Evolutionary conservation across 2,329 filamentous ascomycete species (phyloP).

Genomic region (Phyllosticta citrichinensis): DNA sequence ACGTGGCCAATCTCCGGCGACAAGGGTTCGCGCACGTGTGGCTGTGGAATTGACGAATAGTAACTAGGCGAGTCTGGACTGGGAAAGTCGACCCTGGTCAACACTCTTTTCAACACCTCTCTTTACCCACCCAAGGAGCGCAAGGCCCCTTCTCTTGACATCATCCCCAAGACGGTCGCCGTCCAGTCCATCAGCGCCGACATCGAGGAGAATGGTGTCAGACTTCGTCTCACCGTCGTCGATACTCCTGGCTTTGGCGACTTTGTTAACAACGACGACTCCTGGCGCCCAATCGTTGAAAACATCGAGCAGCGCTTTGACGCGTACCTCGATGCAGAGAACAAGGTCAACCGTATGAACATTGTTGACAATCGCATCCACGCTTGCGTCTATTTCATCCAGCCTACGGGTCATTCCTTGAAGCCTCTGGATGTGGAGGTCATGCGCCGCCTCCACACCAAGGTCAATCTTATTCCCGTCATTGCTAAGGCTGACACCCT

Average conservation of each 20-base stretch:
- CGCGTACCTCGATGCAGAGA: conserved; percentile 96
- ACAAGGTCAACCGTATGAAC: conserved; percentile 99
- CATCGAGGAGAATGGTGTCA: conserved; percentile 97
- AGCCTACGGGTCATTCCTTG: conserved; percentile 94
- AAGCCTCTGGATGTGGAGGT: conserved; percentile 99
- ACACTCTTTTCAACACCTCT: conserved; percentile 99
- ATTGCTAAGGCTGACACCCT: conserved; percentile 98
- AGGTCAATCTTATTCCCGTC: conserved; percentile 98
- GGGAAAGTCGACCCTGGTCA: conserved; percentile 97
- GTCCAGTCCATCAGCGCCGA: conserved; percentile 46
- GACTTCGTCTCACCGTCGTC: conserved; percentile 89
- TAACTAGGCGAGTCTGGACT: conserved; percentile 87
- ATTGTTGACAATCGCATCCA: conserved; percentile 99
- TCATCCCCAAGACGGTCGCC: conserved; percentile 74
- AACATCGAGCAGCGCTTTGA: conserved; percentile 99
- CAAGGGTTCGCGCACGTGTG: neutral
- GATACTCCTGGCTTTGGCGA: conserved; percentile 97
- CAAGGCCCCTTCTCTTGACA: conserved; percentile 93
- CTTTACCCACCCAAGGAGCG: conserved; percentile 98
- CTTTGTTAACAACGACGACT: conserved; percentile 99
- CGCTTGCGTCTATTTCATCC: conserved; percentile 98
- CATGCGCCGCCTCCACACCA: conserved; percentile 98
- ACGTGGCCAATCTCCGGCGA: conserved; percentile 16
- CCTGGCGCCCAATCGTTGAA: conserved; percentile 97
- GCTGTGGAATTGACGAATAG: conserved; percentile 5